Evolutionary conservation across 1,284 basidiomycete genomes (phyloP).

Genomic region (Rhodotorula sp.): DNA sequence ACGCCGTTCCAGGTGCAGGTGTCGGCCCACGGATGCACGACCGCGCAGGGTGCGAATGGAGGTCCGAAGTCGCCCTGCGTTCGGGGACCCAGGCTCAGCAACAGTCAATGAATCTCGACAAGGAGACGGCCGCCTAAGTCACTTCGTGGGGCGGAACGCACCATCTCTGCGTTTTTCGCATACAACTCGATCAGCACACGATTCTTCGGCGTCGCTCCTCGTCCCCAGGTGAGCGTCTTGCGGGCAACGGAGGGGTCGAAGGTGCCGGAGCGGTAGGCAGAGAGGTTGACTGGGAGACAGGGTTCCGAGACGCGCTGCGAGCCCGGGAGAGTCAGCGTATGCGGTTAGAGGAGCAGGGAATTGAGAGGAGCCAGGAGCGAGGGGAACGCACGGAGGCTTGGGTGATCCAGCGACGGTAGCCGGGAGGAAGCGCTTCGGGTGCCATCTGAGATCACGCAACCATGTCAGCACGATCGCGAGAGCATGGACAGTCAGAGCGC

Average conservation of each 20-base stretch:
- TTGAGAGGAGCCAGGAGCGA: background rate
- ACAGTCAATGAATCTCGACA: too few relatives aligned
- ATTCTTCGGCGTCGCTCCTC: slow-evolving; percentile 48
- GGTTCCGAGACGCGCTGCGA: slow-evolving; percentile 61
- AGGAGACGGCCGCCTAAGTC: too few relatives aligned
- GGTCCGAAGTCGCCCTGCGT: slow-evolving; percentile 49
- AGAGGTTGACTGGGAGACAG: slow-evolving; percentile 62
- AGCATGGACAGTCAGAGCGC: background rate
- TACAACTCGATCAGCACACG: slow-evolving; percentile 35
- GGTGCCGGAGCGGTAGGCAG: slow-evolving; percentile 52
- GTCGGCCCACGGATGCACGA: slow-evolving; percentile 77
- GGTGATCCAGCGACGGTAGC: slow-evolving; percentile 69
- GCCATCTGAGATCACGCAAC: slow-evolving; percentile 45
- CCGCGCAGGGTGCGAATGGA: slow-evolving; percentile 61
- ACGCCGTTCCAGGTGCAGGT: slow-evolving; percentile 62
- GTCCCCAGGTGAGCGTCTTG: slow-evolving; percentile 56
- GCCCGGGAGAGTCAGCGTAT: background rate
- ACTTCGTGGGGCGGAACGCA: background rate
- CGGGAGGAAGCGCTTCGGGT: slow-evolving; percentile 76
- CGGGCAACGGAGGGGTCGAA: slow-evolving; percentile 63
- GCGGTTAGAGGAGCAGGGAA: background rate
- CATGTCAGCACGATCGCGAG: background rate
- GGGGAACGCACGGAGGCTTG: background rate
- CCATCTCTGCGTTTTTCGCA: slow-evolving; percentile 22
- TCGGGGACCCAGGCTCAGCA: too few relatives aligned